Conservation (phyloP, 139 green algal species). For the Ettlia oleoabundans region DNA sequence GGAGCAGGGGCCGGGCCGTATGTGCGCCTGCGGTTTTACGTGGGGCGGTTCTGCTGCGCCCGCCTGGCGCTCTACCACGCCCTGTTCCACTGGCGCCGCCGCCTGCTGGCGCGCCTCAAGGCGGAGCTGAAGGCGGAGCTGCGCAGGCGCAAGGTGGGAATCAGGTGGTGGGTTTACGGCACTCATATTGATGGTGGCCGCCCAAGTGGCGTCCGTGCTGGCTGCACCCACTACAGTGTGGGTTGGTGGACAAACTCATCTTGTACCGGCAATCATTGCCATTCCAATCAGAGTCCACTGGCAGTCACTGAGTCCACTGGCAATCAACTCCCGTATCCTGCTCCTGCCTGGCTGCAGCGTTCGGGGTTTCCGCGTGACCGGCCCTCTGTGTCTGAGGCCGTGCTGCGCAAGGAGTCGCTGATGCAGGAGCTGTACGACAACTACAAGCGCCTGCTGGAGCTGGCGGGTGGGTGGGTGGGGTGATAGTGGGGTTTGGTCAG, state of each 20-base stretch:
- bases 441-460: slow-evolving; percentile 26
- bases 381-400: slow-evolving; percentile 1
- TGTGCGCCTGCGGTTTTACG: not conserved
- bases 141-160: slow-evolving; percentile 24
- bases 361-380: not conserved
- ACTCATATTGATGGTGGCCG: not conserved
- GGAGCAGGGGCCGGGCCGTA: not conserved
- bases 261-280: too few species aligned
- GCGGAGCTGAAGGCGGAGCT: slow-evolving; percentile 32
- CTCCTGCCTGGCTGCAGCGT: not conserved
- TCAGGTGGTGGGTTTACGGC: not conserved
- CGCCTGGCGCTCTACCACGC: slow-evolving; percentile 41
- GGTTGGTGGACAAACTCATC: too few species aligned
- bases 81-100: slow-evolving; percentile 40
- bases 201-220: not conserved
- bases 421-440: slow-evolving; percentile 19
- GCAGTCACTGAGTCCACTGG: not conserved
- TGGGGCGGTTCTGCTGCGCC: slow-evolving; percentile 42
- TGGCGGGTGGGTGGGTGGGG: not conserved
- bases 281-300: too few species aligned
- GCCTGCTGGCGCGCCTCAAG: slow-evolving; percentile 29
- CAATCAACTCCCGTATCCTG: not conserved
- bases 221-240: too few species aligned
- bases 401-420: slow-evolving; percentile 23
- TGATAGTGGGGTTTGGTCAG: not conserved